These are phyloP conservation scores for Fusarium duplospermum DNA, from an alignment of 2,329 filamentous ascomycete genomes.

Conservation along the genomic window DNA sequence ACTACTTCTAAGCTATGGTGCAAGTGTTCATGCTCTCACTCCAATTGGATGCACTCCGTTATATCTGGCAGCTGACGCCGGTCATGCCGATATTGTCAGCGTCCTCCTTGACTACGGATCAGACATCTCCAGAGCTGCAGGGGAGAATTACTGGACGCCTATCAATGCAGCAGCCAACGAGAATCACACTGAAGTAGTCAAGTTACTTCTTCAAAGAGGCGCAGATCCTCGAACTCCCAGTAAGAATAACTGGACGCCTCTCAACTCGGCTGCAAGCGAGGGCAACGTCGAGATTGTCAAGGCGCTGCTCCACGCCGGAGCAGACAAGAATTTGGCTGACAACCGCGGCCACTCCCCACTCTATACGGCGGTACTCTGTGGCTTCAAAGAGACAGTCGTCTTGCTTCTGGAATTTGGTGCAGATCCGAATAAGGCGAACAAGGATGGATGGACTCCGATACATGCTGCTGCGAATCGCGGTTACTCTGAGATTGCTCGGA, in stretches of 20 bases:
- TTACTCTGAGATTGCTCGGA: neutral
- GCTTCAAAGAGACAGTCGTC: neutral
- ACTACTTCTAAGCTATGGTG: neutral
- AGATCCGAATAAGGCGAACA: neutral
- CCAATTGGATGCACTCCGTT: neutral
- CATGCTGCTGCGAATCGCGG: constrained; percentile 1
- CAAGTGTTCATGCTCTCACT: neutral
- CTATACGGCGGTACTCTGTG: neutral
- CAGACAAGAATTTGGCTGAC: neutral
- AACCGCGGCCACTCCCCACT: neutral
- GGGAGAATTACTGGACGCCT: neutral
- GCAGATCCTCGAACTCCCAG: neutral
- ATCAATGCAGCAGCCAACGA: neutral
- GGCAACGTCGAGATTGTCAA: neutral
- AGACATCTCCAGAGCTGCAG: neutral
- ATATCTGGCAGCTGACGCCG: neutral
- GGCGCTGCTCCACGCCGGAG: neutral
- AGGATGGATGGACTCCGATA: neutral
- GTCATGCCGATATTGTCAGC: neutral
- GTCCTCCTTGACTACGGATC: neutral
- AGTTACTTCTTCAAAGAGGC: neutral
- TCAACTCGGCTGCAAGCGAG: neutral
- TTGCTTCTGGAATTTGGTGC: neutral
- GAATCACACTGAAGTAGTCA: neutral
- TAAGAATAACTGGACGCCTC: neutral